Base-by-base conservation (phyloP, 2,329 filamentous ascomycete species). In the Colletotrichum lindemuthianum region DNA sequence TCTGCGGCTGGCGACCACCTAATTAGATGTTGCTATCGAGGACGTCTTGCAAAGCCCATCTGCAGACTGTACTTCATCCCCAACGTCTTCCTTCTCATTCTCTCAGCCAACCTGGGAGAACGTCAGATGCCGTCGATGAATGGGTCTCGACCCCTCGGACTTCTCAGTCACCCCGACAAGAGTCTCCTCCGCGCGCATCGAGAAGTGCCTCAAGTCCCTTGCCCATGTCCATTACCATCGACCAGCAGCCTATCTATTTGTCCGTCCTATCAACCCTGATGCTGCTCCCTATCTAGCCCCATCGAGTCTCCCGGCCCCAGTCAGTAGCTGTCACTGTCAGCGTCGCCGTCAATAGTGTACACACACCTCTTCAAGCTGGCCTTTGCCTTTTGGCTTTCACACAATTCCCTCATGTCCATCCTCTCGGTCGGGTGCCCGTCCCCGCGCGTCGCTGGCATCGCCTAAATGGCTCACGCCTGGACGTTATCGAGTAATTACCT, bases 241-340 rank as follows among this genome's bases (percentile, higher is more conserved):
- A 53, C 39, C 39, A 53, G 45, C 50, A 55, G 40, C 61, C 60
- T 55, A 60, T 60, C 60, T 55, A 60, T 60, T 60, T 60, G 56
- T 60, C 60, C 60, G 47, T 60, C 56, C 60, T 55, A 60, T 64
- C 34, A 64, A 47, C 44, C 49, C 36, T 39, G 41, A 53, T 60
- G 44, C 44, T 54, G 37, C 37, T 49, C 60, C 60, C 57, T 65
- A 58, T 47, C 45, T n/a, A 16, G 16, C 54, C 34, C 55, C 60
- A 3, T 61, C 13, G 8, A 33, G 37, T 11, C 33, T 24, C 56
- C 49, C 43, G 4, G 10, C 33, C 53, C 59, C 59, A 33, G 37
- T 60, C 52, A 24, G 24, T 24, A 3, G 24, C 24, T 4, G 1
- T 24, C 24, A 24, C 24, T 24, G 24, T 24, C 24, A 24, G 24